Evolutionary conservation across 768 basidiomycete genomes (phyloP).

Genomic region (Candolleomyces efflorescens): DNA sequence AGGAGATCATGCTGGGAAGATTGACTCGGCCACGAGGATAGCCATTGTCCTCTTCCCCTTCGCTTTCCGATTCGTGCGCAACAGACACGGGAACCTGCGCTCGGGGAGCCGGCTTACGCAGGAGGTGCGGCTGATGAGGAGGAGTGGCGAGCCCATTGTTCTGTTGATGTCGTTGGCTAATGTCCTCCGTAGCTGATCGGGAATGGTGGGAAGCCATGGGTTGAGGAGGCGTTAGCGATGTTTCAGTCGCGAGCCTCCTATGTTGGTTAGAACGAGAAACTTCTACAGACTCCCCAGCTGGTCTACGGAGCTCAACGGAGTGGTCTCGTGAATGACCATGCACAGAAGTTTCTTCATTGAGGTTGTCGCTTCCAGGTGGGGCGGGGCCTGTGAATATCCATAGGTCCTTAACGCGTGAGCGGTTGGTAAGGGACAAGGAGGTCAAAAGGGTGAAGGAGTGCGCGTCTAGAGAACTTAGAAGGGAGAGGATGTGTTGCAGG

Average conservation of each 20-base stretch:
- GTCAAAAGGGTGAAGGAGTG: slow-evolving; percentile 66
- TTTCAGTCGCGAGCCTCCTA: slow-evolving; percentile 32
- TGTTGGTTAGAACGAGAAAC: slow-evolving; percentile 19
- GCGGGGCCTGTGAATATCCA: slow-evolving; percentile 72
- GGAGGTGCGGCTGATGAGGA: slow-evolving; percentile 29
- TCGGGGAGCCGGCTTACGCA: slow-evolving; percentile 62
- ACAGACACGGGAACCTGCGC: slow-evolving; percentile 63
- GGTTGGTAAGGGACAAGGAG: slow-evolving; percentile 67
- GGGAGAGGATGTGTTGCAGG: slow-evolving; percentile 61
- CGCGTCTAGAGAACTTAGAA: slow-evolving; percentile 62
- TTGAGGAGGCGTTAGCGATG: slow-evolving; percentile 18
- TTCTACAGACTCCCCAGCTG: not conserved
- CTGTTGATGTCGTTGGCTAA: slow-evolving; percentile 9
- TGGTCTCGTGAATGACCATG: not conserved
- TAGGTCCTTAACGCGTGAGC: slow-evolving; percentile 69
- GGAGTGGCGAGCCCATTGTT: slow-evolving; percentile 11
- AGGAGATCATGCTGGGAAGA: slow-evolving; percentile 52
- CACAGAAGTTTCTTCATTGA: not conserved
- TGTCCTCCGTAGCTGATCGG: slow-evolving; percentile 16
- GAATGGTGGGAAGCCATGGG: slow-evolving; percentile 10
- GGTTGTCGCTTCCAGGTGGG: slow-evolving; percentile 1
- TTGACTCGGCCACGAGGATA: slow-evolving; percentile 28
- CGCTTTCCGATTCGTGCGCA: slow-evolving; percentile 35
- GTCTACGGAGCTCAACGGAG: not conserved
- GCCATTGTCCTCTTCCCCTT: slow-evolving; percentile 5